phyloP scores from a whole-genome alignment of 805 yeast genomes.

The Candida odintsovae region DNA sequence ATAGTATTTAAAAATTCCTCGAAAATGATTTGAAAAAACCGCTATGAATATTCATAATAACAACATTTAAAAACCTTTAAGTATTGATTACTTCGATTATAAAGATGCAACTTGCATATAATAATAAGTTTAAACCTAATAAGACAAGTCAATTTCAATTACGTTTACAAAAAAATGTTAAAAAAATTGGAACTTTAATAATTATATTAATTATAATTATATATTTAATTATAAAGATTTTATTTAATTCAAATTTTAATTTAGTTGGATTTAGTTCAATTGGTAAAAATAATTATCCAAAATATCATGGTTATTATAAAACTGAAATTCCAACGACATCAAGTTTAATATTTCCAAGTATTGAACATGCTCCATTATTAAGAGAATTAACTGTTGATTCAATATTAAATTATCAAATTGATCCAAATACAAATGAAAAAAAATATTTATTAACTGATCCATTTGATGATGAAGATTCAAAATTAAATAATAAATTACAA shows the following conservation, averaged over 20 bases:
- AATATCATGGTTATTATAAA: conserved; percentile 38
- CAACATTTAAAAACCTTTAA: too few species aligned
- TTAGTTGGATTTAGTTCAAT: neutral
- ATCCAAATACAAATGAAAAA: conserved; percentile 36
- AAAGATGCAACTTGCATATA: conserved; percentile 25
- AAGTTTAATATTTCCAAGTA: conserved; percentile 63
- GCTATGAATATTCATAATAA: too few species aligned
- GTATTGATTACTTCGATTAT: too few species aligned
- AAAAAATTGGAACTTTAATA: conserved; percentile 9
- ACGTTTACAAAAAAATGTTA: conserved; percentile 8
- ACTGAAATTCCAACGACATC: conserved; percentile 44
- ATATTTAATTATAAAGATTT: conserved; percentile 1
- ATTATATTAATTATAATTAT: neutral
- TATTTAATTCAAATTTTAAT: neutral
- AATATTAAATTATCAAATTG: conserved; percentile 43
- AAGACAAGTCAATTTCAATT: conserved; percentile 5
- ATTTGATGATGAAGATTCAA: conserved; percentile 29
- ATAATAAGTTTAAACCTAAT: conserved; percentile 24
- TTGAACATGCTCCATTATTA: conserved; percentile 60
- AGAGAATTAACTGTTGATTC: conserved; percentile 49
- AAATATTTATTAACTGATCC: conserved; percentile 29
- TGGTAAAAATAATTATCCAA: conserved; percentile 19
- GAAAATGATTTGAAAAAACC: too few species aligned
- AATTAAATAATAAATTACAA: conserved; percentile 34
- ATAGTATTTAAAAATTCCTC: neutral